Conservation (phyloP, 495 filamentous ascomycete genomes). For the Penicillium waksmanii region DNA sequence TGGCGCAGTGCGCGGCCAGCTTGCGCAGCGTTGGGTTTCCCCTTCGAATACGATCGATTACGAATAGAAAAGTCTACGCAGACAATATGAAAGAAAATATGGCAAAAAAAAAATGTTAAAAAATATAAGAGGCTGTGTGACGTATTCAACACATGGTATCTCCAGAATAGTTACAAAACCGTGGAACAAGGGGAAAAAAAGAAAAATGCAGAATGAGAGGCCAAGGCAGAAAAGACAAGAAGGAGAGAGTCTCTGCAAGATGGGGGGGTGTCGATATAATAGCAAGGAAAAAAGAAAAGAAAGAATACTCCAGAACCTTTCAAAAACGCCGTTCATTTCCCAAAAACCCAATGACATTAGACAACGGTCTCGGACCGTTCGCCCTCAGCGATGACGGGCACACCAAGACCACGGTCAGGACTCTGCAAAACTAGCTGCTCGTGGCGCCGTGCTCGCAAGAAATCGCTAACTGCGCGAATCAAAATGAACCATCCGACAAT, state of each 20-base stretch:
- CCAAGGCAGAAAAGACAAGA: slow-evolving; percentile 17
- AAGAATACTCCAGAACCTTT: slow-evolving; percentile 18
- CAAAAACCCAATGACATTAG: slow-evolving; percentile 42
- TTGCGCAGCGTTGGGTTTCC: slow-evolving; percentile 23
- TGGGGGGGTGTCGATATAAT: slow-evolving; percentile 23
- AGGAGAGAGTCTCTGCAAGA: slow-evolving; percentile 21
- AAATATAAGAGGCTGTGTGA: slow-evolving; percentile 7
- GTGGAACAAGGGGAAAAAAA: slow-evolving; percentile 19
- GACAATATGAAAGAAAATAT: neutral
- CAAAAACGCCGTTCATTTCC: slow-evolving; percentile 16
- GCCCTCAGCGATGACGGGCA: slow-evolving; percentile 86
- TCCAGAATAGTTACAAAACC: slow-evolving; percentile 31
- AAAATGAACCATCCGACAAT: slow-evolving; percentile 98
- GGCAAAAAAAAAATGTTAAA: slow-evolving; percentile 12
- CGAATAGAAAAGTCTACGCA: slow-evolving; percentile 14
- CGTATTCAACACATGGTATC: slow-evolving; percentile 42
- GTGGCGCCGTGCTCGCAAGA: slow-evolving; percentile 81
- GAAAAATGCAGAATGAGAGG: slow-evolving; percentile 17
- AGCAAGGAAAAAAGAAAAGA: slow-evolving; percentile 16
- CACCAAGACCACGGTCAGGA: slow-evolving; percentile 83
- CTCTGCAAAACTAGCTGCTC: slow-evolving; percentile 93
- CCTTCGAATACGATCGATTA: slow-evolving; percentile 8
- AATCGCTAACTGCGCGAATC: slow-evolving; percentile 87
- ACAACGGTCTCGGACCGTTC: slow-evolving; percentile 85
- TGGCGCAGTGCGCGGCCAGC: slow-evolving; percentile 26